Evolutionary conservation across 148 eudicot species (phyloP).

Genomic region (Vaccinium corymbosum): DNA sequence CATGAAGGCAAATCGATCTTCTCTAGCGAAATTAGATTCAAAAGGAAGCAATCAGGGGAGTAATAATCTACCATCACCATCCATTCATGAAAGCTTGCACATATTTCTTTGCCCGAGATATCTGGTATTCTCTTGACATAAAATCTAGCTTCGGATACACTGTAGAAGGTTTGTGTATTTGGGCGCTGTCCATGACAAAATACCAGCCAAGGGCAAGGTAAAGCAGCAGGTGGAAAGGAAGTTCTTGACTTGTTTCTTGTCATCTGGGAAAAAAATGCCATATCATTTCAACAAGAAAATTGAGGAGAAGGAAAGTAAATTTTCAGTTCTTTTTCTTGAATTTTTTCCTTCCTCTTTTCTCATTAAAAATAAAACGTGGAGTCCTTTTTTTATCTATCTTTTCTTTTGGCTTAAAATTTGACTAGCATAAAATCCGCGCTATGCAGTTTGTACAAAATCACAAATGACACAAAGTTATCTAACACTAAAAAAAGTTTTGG

Average conservation of each 20-base stretch:
- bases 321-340: too few species aligned
- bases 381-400: too few species aligned
- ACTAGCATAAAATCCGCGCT: too few species aligned
- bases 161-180: background rate
- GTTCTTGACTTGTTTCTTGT: background rate
- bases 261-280: too few species aligned
- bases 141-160: background rate
- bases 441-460: too few species aligned
- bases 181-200: background rate
- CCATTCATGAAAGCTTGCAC: background rate
- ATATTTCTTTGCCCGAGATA: background rate
- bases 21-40: background rate
- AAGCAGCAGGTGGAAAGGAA: background rate
- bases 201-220: background rate
- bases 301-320: too few species aligned
- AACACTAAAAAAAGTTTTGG: too few species aligned
- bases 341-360: too few species aligned
- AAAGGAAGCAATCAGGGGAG: background rate
- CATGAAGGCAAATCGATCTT: background rate
- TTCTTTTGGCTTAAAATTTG: too few species aligned
- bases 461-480: too few species aligned
- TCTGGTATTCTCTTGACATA: background rate
- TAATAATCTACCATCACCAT: background rate
- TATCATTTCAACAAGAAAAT: too few species aligned
- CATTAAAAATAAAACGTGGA: too few species aligned